Percentiles rank a stretch among this genome's conserved stretches.
phyloP scores from a whole-genome alignment of 1,139 yeast species.

The Kodamaea sp. region DNA sequence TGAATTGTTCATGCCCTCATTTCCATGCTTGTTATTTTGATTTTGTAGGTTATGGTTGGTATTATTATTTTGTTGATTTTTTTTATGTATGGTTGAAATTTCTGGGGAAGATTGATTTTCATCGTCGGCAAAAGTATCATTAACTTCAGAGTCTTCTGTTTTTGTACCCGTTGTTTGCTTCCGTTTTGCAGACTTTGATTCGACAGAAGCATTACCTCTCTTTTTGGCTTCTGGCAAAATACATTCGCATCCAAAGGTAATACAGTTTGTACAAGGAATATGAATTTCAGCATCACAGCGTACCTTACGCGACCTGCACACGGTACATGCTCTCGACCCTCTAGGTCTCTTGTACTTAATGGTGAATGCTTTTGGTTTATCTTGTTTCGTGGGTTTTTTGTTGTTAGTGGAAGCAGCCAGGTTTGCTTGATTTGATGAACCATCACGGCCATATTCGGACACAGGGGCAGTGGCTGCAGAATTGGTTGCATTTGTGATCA shows the following conservation, averaged over 20 bases:
- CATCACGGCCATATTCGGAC: conserved; percentile 1
- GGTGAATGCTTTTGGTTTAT: conserved; percentile 48
- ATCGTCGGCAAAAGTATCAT: no score
- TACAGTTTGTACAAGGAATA: conserved; percentile 74
- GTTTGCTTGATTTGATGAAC: conserved; percentile 3
- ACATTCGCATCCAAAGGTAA: conserved; percentile 75
- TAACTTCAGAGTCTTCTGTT: no score
- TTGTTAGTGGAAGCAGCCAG: conserved; percentile 5
- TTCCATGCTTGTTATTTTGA: background rate
- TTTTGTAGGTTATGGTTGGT: background rate
- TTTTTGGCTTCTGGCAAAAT: conserved; percentile 57
- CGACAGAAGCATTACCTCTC: conserved; percentile 32
- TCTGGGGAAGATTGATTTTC: no score
- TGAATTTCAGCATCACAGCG: conserved; percentile 65
- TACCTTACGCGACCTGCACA: conserved; percentile 69
- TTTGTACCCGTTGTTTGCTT: no score
- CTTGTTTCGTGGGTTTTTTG: conserved; percentile 13
- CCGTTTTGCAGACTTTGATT: conserved; percentile 21
- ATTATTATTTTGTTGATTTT: no score
- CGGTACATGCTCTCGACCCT: conserved; percentile 51
- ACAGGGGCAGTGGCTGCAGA: conserved; percentile 4
- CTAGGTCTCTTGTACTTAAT: conserved; percentile 50
- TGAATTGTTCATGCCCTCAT: background rate
- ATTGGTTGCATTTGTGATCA: background rate
- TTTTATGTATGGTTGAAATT: no score